These are phyloP conservation scores for Pisolithus marmoratus DNA, from an alignment of 768 basidiomycete species.

Conservation along the genomic window DNA sequence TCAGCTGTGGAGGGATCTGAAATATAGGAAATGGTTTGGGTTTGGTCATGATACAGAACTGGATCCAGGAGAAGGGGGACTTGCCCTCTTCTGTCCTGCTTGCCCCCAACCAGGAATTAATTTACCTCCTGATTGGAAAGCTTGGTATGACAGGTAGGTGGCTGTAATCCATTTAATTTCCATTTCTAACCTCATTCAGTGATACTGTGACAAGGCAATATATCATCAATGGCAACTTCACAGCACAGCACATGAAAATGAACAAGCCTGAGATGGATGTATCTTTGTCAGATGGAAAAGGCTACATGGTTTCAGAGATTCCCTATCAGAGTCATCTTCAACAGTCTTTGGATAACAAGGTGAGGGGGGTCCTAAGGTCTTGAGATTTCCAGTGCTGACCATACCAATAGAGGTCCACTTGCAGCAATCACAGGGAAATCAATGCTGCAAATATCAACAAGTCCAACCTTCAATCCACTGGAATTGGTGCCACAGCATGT, in stretches of 20 bases:
- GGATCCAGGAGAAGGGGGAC: neutral
- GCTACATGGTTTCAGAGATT: constrained; percentile 17
- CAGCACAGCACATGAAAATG: constrained; percentile 15
- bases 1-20: constrained; percentile 1
- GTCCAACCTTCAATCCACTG: constrained; percentile 19
- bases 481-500: constrained; percentile 28
- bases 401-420: constrained; percentile 8
- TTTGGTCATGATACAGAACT: constrained; percentile 6
- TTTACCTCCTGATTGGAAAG: constrained; percentile 17
- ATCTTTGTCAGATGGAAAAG: constrained; percentile 19
- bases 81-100: constrained; percentile 20
- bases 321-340: constrained; percentile 20
- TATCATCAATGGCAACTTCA: constrained; percentile 11
- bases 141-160: constrained; percentile 3
- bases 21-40: constrained; percentile 2
- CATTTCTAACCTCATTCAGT: neutral
- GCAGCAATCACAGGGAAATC: constrained; percentile 15
- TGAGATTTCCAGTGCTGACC: neutral
- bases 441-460: constrained; percentile 9
- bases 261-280: constrained; percentile 19
- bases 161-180: neutral
- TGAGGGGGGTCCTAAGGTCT: neutral
- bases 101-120: constrained; percentile 26
- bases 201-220: neutral
- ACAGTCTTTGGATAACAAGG: constrained; percentile 1